Conservation (phyloP, 78 protist genomes). For the Ministeria vibrans region DNA sequence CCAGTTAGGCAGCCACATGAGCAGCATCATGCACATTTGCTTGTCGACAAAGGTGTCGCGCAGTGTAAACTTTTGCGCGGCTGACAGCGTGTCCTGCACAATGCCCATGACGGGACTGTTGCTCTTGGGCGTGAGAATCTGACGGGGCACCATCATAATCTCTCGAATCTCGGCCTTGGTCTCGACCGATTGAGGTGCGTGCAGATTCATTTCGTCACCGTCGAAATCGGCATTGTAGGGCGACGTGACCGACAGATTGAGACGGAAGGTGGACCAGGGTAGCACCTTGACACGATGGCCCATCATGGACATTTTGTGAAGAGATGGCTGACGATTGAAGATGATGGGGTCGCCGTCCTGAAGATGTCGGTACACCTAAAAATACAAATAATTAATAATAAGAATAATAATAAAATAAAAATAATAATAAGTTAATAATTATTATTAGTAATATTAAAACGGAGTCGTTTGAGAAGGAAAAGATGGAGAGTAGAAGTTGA, state of each 20-base stretch:
- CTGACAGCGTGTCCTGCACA: conserved; percentile 97
- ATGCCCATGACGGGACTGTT: conserved; percentile 98
- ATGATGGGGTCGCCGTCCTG: conserved; percentile 91
- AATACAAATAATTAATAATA: no score
- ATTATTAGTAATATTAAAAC: no score
- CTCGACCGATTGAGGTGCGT: conserved; percentile 92
- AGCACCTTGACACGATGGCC: conserved; percentile 92
- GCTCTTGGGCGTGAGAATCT: conserved; percentile 94
- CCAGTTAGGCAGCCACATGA: conserved; percentile 87
- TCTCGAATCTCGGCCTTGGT: conserved; percentile 89
- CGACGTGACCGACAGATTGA: conserved; percentile 94
- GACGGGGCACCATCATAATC: conserved; percentile 94
- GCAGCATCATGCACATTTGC: conserved; percentile 83
- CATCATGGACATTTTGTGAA: conserved; percentile 99
- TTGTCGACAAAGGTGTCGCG: conserved; percentile 85
- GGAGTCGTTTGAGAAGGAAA: no score
- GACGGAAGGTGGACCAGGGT: conserved; percentile 97
- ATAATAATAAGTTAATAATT: no score
- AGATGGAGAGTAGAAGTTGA: no score
- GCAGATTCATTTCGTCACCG: conserved; percentile 99
- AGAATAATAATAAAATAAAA: no score
- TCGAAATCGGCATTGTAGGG: conserved; percentile 99
- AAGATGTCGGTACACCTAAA: conserved; percentile 93
- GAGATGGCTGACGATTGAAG: conserved; percentile 98
- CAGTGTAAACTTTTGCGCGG: conserved; percentile 67